phyloP scores from a whole-genome alignment of 179 eudicot species.

The Spinacia oleracea region DNA sequence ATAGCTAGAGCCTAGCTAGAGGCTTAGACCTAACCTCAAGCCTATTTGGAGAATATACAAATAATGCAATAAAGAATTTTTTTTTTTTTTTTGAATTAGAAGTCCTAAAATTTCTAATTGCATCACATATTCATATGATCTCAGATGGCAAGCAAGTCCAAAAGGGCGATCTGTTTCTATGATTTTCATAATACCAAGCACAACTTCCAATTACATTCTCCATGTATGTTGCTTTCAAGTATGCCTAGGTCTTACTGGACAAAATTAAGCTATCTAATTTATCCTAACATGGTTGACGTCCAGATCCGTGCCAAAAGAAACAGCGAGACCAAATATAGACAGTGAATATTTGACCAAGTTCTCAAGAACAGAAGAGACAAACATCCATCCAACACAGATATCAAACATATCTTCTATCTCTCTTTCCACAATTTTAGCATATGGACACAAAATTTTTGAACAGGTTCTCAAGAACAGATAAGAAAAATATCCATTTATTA shows the following conservation, averaged over 20 bases:
- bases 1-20: no score
- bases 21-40: not conserved
- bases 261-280: not conserved
- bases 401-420: not conserved
- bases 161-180: no score
- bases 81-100: not conserved
- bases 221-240: not conserved
- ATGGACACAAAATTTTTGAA: no score
- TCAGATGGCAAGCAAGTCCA: not conserved
- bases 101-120: not conserved
- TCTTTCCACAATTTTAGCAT: no score
- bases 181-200: not conserved
- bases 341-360: not conserved
- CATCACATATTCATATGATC: not conserved
- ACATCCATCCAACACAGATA: not conserved
- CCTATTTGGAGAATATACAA: not conserved
- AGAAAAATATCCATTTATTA: no score
- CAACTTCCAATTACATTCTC: not conserved
- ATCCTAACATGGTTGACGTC: not conserved
- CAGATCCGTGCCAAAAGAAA: no score
- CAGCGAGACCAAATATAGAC: no score
- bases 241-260: not conserved
- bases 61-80: no score
- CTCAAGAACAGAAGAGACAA: not conserved
- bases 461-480: no score